Conservation (phyloP, 768 basidiomycete species). For the Gyrodon lividus region DNA sequence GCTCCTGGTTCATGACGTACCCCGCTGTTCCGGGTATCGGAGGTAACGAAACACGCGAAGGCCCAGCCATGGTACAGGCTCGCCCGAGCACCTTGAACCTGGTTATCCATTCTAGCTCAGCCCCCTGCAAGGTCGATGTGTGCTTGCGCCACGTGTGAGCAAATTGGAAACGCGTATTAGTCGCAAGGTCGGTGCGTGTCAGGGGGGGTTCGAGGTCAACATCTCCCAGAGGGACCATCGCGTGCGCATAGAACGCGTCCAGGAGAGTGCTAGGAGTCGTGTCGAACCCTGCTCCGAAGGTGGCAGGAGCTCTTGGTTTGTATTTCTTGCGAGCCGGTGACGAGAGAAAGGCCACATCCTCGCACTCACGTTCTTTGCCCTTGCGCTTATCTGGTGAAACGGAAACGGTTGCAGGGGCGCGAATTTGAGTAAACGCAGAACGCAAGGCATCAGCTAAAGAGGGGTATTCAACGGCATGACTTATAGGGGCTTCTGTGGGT, state of each 20-base stretch:
- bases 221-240: slow-evolving; percentile 14
- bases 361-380: slow-evolving; percentile 22
- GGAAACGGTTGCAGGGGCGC: neutral
- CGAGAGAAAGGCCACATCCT: neutral
- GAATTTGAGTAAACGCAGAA: slow-evolving; percentile 1
- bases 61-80: slow-evolving; percentile 3
- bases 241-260: slow-evolving; percentile 13
- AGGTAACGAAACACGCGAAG: neutral
- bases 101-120: slow-evolving; percentile 6
- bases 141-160: slow-evolving; percentile 17
- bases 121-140: slow-evolving; percentile 11
- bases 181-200: slow-evolving; percentile 10
- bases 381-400: slow-evolving; percentile 7
- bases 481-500: neutral
- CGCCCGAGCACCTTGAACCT: neutral
- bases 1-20: slow-evolving; percentile 8
- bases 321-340: neutral
- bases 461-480: neutral
- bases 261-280: neutral
- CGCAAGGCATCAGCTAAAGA: neutral
- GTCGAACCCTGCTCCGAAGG: slow-evolving; percentile 1
- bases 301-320: neutral
- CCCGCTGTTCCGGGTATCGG: slow-evolving; percentile 7
- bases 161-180: slow-evolving; percentile 27
- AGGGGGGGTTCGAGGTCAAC: slow-evolving; percentile 19